Percentiles rank a stretch among this genome's conserved stretches.
Evolutionary conservation across 495 filamentous ascomycete genomes (phyloP).

Genomic region (Neurospora sp.): DNA sequence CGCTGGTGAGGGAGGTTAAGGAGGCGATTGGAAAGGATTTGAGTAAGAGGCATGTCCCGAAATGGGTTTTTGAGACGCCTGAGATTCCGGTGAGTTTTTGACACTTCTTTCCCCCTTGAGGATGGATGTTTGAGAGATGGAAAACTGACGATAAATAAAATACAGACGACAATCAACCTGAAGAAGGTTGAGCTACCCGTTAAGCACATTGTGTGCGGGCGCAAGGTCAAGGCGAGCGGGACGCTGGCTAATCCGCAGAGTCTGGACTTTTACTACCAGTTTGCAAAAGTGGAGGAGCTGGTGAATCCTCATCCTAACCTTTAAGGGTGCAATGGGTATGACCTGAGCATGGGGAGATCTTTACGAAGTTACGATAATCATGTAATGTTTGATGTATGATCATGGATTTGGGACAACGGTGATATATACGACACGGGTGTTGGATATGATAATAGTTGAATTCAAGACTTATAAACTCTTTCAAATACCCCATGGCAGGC

Average conservation of each 20-base stretch:
- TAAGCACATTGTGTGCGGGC: slow-evolving; percentile 73
- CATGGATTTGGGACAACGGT: not conserved
- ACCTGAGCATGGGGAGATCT: not conserved
- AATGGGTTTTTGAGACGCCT: slow-evolving; percentile 65
- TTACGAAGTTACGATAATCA: not conserved
- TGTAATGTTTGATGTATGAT: not conserved
- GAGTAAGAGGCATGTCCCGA: slow-evolving; percentile 66
- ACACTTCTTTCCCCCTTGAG: not conserved
- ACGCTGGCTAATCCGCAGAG: slow-evolving; percentile 68
- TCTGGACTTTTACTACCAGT: slow-evolving; percentile 69
- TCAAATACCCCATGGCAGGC: too few species aligned
- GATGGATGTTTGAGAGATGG: too few species aligned
- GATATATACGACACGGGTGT: not conserved
- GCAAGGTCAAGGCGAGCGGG: slow-evolving; percentile 61
- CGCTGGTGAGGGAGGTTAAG: slow-evolving; percentile 52
- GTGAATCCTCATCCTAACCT: slow-evolving; percentile 7
- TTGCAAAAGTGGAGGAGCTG: slow-evolving; percentile 65
- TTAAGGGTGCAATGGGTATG: not conserved
- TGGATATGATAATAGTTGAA: not conserved
- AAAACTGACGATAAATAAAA: not conserved
- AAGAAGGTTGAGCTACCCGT: slow-evolving; percentile 83
- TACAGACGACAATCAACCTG: slow-evolving; percentile 65
- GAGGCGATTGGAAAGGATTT: slow-evolving; percentile 49
- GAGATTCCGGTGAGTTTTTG: slow-evolving; percentile 65
- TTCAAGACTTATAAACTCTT: not conserved